Evolutionary conservation across 2,329 filamentous ascomycete genomes (phyloP).

Genomic region (Magnaporthiopsis incrustans): DNA sequence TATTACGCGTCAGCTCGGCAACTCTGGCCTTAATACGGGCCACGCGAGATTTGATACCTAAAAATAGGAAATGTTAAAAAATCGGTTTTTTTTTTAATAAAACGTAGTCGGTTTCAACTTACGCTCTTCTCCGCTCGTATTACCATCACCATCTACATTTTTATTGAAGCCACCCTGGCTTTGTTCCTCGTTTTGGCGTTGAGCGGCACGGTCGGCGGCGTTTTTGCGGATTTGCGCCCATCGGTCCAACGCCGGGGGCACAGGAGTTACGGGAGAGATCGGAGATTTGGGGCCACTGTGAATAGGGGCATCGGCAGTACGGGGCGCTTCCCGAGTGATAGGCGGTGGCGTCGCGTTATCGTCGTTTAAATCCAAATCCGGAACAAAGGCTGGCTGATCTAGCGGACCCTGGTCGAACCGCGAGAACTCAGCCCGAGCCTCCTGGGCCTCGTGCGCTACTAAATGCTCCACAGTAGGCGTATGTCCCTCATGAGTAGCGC

Average conservation of each 20-base stretch:
- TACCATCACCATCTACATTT: slow-evolving; percentile 62
- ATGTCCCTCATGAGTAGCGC: too few relatives aligned
- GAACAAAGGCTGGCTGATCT: slow-evolving; percentile 79
- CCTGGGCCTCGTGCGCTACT: slow-evolving; percentile 24
- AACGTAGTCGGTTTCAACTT: slow-evolving; percentile 33
- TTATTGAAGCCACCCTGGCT: slow-evolving; percentile 48
- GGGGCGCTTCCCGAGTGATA: slow-evolving; percentile 34
- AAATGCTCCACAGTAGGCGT: too few relatives aligned
- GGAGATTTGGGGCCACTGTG: slow-evolving; percentile 6
- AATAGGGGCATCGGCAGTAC: slow-evolving; percentile 18
- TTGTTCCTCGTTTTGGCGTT: slow-evolving; percentile 58
- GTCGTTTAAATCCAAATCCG: slow-evolving; percentile 39
- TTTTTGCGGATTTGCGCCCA: slow-evolving; percentile 98
- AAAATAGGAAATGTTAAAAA: neutral
- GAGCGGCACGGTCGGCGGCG: slow-evolving; percentile 70
- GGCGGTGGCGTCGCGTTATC: slow-evolving; percentile 44
- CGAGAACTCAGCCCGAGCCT: slow-evolving; percentile 53
- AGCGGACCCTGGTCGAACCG: slow-evolving; percentile 86
- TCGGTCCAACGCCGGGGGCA: slow-evolving; percentile 55
- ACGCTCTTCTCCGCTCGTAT: slow-evolving; percentile 92
- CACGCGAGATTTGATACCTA: slow-evolving; percentile 91
- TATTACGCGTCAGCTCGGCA: slow-evolving; percentile 83
- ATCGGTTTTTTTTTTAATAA: neutral
- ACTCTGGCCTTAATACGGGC: slow-evolving; percentile 97
- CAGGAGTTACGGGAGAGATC: slow-evolving; percentile 19